Evolutionary conservation across 352 stramenopile genomes (phyloP).

Genomic region (Phytophthora tentaculata): DNA sequence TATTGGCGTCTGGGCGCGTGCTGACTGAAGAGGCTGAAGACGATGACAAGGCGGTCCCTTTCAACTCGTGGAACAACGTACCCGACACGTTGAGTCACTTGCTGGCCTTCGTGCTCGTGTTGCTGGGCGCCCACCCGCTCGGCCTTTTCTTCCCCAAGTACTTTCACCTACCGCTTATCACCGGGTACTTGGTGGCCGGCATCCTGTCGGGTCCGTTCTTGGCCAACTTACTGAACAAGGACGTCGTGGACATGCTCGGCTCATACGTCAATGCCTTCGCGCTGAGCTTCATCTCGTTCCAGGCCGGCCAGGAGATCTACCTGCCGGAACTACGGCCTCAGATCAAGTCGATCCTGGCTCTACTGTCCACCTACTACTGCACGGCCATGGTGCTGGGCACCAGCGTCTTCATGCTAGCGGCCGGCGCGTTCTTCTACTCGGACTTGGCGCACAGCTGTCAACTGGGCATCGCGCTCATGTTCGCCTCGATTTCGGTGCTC

Average conservation of each 20-base stretch:
- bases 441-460: constrained; percentile 50
- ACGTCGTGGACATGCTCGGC: constrained; percentile 51
- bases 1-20: constrained; percentile 14
- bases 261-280: constrained; percentile 63
- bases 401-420: constrained; percentile 45
- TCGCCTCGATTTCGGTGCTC: constrained; percentile 64
- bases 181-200: constrained; percentile 62
- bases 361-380: constrained; percentile 52
- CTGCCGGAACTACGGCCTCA: constrained; percentile 60
- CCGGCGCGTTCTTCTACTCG: constrained; percentile 63
- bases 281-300: constrained; percentile 76
- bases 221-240: constrained; percentile 51
- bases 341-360: constrained; percentile 57
- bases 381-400: constrained; percentile 61
- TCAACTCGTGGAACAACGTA: constrained; percentile 43
- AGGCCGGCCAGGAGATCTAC: constrained; percentile 73
- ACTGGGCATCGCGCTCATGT: constrained; percentile 69
- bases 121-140: no score
- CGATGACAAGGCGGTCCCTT: constrained; percentile 41
- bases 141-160: no score
- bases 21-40: constrained; percentile 7
- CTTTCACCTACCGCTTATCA: constrained; percentile 34
- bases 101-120: constrained; percentile 45
- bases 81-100: constrained; percentile 51
- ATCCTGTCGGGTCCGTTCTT: constrained; percentile 63